Conservation (phyloP, 768 basidiomycete species). For the Lentinula detonsa region DNA sequence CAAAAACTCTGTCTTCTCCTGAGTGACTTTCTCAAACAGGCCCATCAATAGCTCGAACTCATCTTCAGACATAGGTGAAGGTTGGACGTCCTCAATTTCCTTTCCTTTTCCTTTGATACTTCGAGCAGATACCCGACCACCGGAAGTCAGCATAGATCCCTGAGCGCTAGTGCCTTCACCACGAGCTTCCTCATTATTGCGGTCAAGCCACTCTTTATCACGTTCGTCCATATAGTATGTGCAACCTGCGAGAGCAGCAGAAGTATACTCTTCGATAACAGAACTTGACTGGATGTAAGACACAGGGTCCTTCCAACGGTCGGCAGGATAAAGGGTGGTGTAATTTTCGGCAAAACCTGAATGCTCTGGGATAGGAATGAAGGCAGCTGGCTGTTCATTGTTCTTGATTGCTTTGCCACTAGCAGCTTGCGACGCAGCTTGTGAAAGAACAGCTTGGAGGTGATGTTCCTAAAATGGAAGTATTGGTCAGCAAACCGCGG, state of each 20-base stretch:
- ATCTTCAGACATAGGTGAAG: constrained; percentile 76
- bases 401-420: constrained; percentile 34
- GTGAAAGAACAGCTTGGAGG: constrained; percentile 43
- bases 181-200: constrained; percentile 81
- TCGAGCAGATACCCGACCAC: constrained; percentile 50
- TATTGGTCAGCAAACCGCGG: constrained; percentile 44
- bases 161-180: constrained; percentile 83
- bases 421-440: constrained; percentile 22
- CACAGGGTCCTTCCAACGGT: constrained; percentile 69
- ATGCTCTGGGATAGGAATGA: constrained; percentile 92
- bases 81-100: constrained; percentile 63
- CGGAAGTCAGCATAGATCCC: constrained; percentile 51
- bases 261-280: constrained; percentile 73
- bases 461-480: constrained; percentile 44
- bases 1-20: constrained; percentile 84
- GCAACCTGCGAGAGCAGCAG: constrained; percentile 61
- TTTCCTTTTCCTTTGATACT: constrained; percentile 83
- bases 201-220: constrained; percentile 91
- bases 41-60: constrained; percentile 96
- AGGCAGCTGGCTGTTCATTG: constrained; percentile 34
- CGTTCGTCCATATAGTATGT: constrained; percentile 95
- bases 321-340: constrained; percentile 63
- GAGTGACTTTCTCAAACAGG: constrained; percentile 84
- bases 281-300: constrained; percentile 79
- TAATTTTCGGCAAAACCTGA: constrained; percentile 77